Conservation (phyloP, 164 flowering plant species). For the Pachysandra terminalis region DNA sequence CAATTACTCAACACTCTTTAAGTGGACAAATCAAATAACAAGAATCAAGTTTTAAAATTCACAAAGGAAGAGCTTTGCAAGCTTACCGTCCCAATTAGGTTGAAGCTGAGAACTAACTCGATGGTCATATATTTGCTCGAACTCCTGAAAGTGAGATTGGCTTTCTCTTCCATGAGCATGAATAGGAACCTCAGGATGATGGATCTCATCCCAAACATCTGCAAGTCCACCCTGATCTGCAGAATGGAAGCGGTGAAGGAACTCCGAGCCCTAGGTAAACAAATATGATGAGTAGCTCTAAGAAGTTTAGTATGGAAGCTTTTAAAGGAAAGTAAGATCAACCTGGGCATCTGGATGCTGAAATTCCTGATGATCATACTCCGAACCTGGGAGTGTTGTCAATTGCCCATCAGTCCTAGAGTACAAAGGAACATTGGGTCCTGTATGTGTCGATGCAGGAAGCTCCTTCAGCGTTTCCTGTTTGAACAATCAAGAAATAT, state of each 20-base stretch:
- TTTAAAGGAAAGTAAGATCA: not conserved
- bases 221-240: conserved; percentile 44
- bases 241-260: conserved; percentile 51
- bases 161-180: conserved; percentile 23
- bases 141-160: conserved; percentile 25
- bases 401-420: conserved; percentile 29
- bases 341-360: conserved; percentile 53
- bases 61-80: not conserved
- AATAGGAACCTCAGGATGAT: conserved; percentile 35
- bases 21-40: not conserved
- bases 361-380: conserved; percentile 44
- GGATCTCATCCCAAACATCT: conserved; percentile 80
- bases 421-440: conserved; percentile 31
- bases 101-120: conserved; percentile 37
- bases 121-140: conserved; percentile 32
- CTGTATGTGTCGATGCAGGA: conserved; percentile 44
- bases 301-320: not conserved
- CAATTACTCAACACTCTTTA: not conserved
- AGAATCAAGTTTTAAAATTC: not conserved
- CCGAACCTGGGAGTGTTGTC: conserved; percentile 60
- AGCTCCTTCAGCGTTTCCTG: conserved; percentile 80
- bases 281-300: not conserved
- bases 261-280: conserved; percentile 52
- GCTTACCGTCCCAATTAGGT: conserved; percentile 64
- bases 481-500: conserved; percentile 4